Evolutionary conservation across 148 eudicot species (phyloP).

Genomic region (Nepenthes gracilis): DNA sequence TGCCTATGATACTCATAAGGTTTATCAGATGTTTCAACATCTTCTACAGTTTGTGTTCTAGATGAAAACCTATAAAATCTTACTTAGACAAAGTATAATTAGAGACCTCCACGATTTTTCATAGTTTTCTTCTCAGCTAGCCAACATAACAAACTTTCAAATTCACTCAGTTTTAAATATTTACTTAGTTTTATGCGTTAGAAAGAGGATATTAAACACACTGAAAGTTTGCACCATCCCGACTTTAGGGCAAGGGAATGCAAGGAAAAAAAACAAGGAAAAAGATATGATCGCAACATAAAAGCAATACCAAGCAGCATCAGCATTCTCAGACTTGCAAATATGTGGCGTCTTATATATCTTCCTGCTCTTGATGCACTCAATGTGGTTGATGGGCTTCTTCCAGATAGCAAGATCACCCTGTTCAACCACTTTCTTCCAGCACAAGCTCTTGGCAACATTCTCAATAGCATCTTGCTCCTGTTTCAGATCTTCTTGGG

Average conservation of each 20-base stretch:
- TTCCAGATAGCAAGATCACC: conserved; percentile 82
- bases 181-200: too few relatives aligned
- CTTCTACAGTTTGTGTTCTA: not conserved
- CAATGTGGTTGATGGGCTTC: conserved; percentile 73
- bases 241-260: not conserved
- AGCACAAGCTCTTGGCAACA: conserved; percentile 54
- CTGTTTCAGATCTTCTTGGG: conserved; percentile 67
- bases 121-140: too few relatives aligned
- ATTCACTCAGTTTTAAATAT: too few relatives aligned
- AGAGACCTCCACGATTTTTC: not conserved
- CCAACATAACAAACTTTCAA: too few relatives aligned
- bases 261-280: not conserved
- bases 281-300: not conserved
- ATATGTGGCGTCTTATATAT: conserved; percentile 34
- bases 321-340: conserved; percentile 62
- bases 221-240: not conserved
- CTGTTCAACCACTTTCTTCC: conserved; percentile 75
- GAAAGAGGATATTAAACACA: too few relatives aligned
- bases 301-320: conserved; percentile 56
- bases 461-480: conserved; percentile 88
- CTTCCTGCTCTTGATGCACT: conserved; percentile 41
- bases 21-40: too few relatives aligned
- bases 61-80: not conserved
- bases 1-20: too few relatives aligned
- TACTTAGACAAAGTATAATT: not conserved